Percentiles rank a stretch among this genome's conserved stretches.
Conservation (phyloP, 176 grass and related monocot genomes). For the Oryza rufipogon region DNA sequence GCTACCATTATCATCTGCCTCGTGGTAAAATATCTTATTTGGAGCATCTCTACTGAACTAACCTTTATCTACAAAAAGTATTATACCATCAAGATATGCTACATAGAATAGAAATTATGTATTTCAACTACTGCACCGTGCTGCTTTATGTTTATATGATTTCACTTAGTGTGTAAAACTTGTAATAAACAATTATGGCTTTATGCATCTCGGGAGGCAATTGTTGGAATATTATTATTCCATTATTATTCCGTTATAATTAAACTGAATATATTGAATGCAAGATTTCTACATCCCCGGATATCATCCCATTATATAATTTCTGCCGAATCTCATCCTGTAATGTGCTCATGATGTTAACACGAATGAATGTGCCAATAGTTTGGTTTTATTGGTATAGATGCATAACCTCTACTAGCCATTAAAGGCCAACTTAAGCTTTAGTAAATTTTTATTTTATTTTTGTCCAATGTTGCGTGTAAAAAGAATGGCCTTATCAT, state of each 20-base stretch:
- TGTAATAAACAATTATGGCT: neutral
- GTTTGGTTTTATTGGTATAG: neutral
- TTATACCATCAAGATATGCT: slow-evolving; percentile 4
- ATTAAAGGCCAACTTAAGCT: neutral
- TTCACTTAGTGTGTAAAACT: neutral
- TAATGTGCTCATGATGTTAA: neutral
- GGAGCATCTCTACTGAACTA: slow-evolving; percentile 10
- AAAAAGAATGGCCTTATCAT: slow-evolving; percentile 30
- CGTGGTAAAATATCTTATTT: slow-evolving; percentile 5
- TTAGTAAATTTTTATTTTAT: slow-evolving; percentile 6
- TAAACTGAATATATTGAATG: slow-evolving; percentile 3
- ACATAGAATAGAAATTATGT: neutral
- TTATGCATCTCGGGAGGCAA: neutral
- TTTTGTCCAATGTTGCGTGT: neutral
- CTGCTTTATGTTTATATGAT: neutral
- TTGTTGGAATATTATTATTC: neutral
- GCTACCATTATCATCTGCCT: slow-evolving; percentile 9
- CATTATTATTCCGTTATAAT: neutral
- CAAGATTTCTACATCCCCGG: neutral
- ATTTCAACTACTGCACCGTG: neutral
- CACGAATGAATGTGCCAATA: neutral
- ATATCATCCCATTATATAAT: neutral
- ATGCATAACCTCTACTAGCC: neutral
- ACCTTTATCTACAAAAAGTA: neutral
- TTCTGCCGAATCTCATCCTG: neutral